Percentiles rank a stretch among this genome's conserved stretches.
Conservation (phyloP, 1,139 yeast species). For the Yamadazyma atmosphaerica region DNA sequence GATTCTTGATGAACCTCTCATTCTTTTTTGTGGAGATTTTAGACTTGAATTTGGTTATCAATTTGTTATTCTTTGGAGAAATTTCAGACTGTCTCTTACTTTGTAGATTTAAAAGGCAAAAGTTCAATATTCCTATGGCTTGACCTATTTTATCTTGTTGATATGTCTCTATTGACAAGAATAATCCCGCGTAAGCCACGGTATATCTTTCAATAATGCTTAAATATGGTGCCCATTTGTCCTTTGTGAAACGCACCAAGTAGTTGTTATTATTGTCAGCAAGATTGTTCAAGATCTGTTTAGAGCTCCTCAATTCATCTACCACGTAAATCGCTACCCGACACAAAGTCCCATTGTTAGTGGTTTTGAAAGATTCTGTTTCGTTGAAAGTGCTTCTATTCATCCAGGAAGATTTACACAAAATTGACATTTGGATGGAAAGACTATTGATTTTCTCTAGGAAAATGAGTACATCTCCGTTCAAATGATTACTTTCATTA, state of each 20-base stretch:
- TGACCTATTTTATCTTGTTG: slow-evolving; percentile 42
- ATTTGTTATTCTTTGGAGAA: slow-evolving; percentile 14
- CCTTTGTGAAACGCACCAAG: slow-evolving; percentile 13
- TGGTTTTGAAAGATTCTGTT: slow-evolving; percentile 29
- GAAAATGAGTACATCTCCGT: slow-evolving; percentile 22
- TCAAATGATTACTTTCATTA: slow-evolving; percentile 11
- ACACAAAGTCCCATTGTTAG: slow-evolving; percentile 41
- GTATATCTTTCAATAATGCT: slow-evolving; percentile 35
- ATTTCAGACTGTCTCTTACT: slow-evolving; percentile 27
- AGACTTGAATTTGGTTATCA: slow-evolving; percentile 22
- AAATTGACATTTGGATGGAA: slow-evolving; percentile 41
- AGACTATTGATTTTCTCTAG: slow-evolving; percentile 30
- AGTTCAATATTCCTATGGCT: slow-evolving; percentile 45
- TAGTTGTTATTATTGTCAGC: slow-evolving; percentile 8
- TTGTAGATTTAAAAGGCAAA: slow-evolving; percentile 39
- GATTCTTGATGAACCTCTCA: slow-evolving; percentile 30
- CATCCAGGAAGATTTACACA: slow-evolving; percentile 40
- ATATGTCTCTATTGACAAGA: slow-evolving; percentile 43
- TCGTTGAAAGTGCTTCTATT: slow-evolving; percentile 32
- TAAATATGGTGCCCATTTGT: slow-evolving; percentile 38
- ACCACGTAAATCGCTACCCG: slow-evolving; percentile 42
- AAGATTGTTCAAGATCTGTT: slow-evolving; percentile 19
- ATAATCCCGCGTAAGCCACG: slow-evolving; percentile 44
- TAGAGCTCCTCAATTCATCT: slow-evolving; percentile 30
- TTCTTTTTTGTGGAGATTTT: slow-evolving; percentile 30